Percentiles rank a stretch among this genome's conserved stretches.
phyloP scores from a whole-genome alignment of 2,329 filamentous ascomycete species.

The Alternaria sp. region DNA sequence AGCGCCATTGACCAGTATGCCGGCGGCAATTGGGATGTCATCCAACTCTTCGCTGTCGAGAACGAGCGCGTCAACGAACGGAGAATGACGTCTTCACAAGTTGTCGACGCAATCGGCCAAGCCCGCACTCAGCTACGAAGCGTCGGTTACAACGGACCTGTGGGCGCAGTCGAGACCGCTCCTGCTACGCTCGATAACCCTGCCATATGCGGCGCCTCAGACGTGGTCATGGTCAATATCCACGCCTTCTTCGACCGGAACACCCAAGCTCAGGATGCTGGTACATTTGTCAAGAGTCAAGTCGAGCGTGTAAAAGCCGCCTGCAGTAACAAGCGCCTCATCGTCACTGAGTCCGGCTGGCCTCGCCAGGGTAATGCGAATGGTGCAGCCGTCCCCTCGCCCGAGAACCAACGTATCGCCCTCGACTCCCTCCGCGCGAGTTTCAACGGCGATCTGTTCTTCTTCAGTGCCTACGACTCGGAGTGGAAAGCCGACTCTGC shows the following conservation, averaged over 20 bases:
- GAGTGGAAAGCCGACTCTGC: constrained; percentile 73
- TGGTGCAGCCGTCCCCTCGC: constrained; percentile 70
- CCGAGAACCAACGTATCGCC: constrained; percentile 70
- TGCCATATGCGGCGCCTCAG: constrained; percentile 72
- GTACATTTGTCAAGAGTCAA: constrained; percentile 68
- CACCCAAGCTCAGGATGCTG: constrained; percentile 65
- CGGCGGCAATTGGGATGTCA: constrained; percentile 67
- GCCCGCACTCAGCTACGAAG: constrained; percentile 65
- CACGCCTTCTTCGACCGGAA: constrained; percentile 83
- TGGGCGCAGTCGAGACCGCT: constrained; percentile 84
- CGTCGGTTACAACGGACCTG: constrained; percentile 72
- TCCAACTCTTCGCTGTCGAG: constrained; percentile 77
- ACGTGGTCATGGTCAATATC: constrained; percentile 81
- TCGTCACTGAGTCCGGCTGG: constrained; percentile 88
- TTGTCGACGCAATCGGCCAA: constrained; percentile 64
- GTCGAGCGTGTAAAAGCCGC: constrained; percentile 55
- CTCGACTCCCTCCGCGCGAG: constrained; percentile 67
- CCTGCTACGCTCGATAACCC: constrained; percentile 70
- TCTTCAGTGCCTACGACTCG: constrained; percentile 83
- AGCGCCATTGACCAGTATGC: constrained; percentile 56
- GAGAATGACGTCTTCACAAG: constrained; percentile 55
- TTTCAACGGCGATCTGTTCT: constrained; percentile 67
- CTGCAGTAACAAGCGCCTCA: constrained; percentile 64
- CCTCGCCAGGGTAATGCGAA: constrained; percentile 72
- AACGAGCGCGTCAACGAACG: constrained; percentile 76